Evolutionary conservation across 768 basidiomycete species (phyloP).

Genomic region (Naganishia vishniacii): DNA sequence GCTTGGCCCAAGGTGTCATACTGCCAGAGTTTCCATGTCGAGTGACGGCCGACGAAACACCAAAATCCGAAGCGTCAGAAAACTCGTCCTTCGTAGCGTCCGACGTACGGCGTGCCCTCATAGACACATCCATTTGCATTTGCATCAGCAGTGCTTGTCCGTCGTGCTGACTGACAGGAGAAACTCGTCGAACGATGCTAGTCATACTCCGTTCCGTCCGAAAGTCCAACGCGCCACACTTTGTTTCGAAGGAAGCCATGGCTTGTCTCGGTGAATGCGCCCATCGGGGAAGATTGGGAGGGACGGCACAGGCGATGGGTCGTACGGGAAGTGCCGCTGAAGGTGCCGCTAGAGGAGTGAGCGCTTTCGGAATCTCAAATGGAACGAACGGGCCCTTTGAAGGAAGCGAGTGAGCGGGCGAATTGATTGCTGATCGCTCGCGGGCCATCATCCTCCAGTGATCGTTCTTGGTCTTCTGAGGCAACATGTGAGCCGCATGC

Average conservation of each 20-base stretch:
- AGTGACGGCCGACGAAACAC: too few species aligned
- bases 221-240: too few species aligned
- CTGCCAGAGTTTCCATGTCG: background rate
- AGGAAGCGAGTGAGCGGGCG: background rate
- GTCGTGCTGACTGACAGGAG: too few species aligned
- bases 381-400: background rate
- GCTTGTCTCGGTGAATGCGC: slow-evolving; percentile 3
- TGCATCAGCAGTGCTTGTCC: too few species aligned
- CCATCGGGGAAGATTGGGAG: slow-evolving; percentile 4
- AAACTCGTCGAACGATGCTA: too few species aligned
- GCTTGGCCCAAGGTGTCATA: background rate
- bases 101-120: too few species aligned
- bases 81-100: background rate
- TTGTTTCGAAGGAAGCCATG: background rate
- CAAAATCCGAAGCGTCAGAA: too few species aligned
- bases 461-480: too few species aligned
- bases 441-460: too few species aligned
- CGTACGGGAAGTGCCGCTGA: background rate
- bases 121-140: too few species aligned
- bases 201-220: too few species aligned
- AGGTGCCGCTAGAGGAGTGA: background rate
- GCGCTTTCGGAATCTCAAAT: slow-evolving; percentile 1
- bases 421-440: background rate
- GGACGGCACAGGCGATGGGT: background rate
- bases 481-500: background rate